Percentiles rank a stretch among this genome's conserved stretches.
Conservation (phyloP, 345 rosid genomes). For the Durio zibethinus region DNA sequence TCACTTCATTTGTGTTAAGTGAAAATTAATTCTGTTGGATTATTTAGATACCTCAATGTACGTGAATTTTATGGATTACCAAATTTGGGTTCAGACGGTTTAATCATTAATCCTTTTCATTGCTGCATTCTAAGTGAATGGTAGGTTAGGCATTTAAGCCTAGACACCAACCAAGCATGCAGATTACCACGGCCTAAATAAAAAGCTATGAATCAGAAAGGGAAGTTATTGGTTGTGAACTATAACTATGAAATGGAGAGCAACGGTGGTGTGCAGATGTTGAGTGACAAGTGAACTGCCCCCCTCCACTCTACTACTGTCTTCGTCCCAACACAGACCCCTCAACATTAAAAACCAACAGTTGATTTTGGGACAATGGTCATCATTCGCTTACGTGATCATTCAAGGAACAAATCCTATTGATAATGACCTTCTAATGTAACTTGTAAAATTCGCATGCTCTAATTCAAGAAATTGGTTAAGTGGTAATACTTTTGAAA, state of each 20-base stretch:
- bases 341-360: background rate
- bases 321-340: background rate
- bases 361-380: background rate
- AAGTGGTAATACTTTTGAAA: background rate
- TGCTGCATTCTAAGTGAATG: background rate
- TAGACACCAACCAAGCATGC: background rate
- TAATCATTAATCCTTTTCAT: background rate
- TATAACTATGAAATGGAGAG: background rate
- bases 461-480: no score
- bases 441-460: background rate
- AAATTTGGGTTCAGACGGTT: background rate
- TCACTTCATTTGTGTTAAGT: background rate
- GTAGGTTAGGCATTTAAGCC: background rate
- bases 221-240: no score
- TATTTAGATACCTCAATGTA: background rate
- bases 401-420: background rate
- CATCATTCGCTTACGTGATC: background rate
- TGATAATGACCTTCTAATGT: background rate
- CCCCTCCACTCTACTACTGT: background rate
- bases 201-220: no score
- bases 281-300: background rate
- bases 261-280: background rate
- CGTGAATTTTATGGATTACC: background rate
- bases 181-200: no score
- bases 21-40: background rate